These are phyloP conservation scores for Ceratocystis papillata DNA, from an alignment of 2,329 filamentous ascomycete genomes.

Conservation along the genomic window DNA sequence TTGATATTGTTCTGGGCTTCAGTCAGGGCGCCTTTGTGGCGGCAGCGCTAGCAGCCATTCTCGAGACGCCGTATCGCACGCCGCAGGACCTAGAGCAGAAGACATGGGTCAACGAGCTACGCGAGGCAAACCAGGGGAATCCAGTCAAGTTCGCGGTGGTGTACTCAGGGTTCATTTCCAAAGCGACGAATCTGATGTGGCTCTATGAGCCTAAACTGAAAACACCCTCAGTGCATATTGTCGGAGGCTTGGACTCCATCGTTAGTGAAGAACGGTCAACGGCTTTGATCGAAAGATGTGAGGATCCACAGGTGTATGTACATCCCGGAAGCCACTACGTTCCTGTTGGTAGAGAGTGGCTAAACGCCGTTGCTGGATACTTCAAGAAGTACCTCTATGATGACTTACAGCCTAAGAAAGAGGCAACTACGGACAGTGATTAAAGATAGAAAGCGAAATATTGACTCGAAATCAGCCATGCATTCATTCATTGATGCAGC, in stretches of 20 bases:
- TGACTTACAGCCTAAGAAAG: slow-evolving; percentile 22
- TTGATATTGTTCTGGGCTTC: slow-evolving; percentile 74
- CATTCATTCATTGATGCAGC: not conserved
- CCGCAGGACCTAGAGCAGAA: slow-evolving; percentile 28
- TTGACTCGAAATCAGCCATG: not conserved
- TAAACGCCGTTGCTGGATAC: slow-evolving; percentile 63
- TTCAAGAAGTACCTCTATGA: slow-evolving; percentile 39
- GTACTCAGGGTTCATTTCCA: slow-evolving; percentile 67
- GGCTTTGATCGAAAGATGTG: slow-evolving; percentile 55
- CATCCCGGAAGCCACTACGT: slow-evolving; percentile 89
- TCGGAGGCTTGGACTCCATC: slow-evolving; percentile 77
- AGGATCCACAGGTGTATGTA: slow-evolving; percentile 44
- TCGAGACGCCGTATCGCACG: slow-evolving; percentile 45
- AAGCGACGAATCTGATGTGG: slow-evolving; percentile 49
- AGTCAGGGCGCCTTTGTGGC: slow-evolving; percentile 67
- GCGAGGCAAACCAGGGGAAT: slow-evolving; percentile 39
- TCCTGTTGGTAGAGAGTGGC: slow-evolving; percentile 71
- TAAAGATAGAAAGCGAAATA: not conserved
- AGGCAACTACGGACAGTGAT: not conserved
- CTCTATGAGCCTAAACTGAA: slow-evolving; percentile 60
- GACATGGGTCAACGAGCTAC: slow-evolving; percentile 37
- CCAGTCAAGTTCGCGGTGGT: slow-evolving; percentile 59
- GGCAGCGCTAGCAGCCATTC: slow-evolving; percentile 57
- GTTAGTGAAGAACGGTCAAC: slow-evolving; percentile 67
- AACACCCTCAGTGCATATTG: slow-evolving; percentile 70